These are phyloP conservation scores for Galeopsis tetrahit DNA, from an alignment of 257 asterid genomes.

Conservation along the genomic window DNA sequence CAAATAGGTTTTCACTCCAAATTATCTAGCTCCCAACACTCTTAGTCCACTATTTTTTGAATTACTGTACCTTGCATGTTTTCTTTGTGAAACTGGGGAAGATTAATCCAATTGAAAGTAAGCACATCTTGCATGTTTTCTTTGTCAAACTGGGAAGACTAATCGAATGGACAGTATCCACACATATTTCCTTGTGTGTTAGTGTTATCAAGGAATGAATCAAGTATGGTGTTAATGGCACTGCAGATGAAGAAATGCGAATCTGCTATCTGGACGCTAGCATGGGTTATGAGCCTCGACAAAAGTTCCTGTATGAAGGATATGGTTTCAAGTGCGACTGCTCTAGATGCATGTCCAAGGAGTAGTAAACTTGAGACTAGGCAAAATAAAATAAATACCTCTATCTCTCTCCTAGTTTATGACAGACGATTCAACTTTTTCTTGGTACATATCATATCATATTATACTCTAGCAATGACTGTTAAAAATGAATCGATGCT, in stretches of 20 bases:
- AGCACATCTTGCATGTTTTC: background rate
- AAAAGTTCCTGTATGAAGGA: constrained; percentile 59
- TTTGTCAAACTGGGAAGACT: background rate
- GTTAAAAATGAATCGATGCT: no score
- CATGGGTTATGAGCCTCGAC: constrained; percentile 78
- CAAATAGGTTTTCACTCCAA: background rate
- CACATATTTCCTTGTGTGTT: background rate
- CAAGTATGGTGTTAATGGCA: constrained; percentile 22
- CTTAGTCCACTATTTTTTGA: background rate
- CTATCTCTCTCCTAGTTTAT: background rate
- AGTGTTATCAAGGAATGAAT: background rate
- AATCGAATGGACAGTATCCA: background rate
- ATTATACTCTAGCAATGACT: background rate
- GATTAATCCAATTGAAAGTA: background rate
- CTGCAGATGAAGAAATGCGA: constrained; percentile 79
- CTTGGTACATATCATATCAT: background rate
- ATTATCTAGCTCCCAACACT: background rate
- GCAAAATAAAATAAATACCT: background rate
- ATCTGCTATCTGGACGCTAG: constrained; percentile 89
- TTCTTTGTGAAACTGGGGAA: constrained; percentile 24
- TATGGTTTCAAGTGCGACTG: constrained; percentile 82
- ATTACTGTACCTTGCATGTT: constrained; percentile 9
- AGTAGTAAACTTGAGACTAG: constrained; percentile 45
- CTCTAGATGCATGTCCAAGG: constrained; percentile 65
- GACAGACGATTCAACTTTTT: no score